Evolutionary conservation across 2,329 filamentous ascomycete genomes (phyloP).

Genomic region (Aureobasidium melanogenum): DNA sequence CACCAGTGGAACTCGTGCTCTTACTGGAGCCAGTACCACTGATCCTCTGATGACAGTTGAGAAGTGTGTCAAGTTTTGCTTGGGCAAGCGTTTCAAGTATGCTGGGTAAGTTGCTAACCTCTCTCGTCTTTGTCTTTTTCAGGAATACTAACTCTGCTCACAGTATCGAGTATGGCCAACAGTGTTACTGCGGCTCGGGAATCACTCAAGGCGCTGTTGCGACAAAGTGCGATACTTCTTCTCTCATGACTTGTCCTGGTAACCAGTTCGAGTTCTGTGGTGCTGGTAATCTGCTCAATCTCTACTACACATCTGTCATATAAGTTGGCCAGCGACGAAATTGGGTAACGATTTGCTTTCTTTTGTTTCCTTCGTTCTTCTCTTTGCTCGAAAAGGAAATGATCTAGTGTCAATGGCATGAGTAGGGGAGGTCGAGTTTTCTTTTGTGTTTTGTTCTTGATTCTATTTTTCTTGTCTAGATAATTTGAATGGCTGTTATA

Average conservation of each 20-base stretch:
- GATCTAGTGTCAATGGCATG: neutral
- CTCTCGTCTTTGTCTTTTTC: neutral
- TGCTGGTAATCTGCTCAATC: slow-evolving; percentile 21
- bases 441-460: neutral
- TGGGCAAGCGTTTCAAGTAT: slow-evolving; percentile 21
- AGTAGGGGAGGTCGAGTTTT: neutral
- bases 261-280: slow-evolving; percentile 24
- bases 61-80: slow-evolving; percentile 21
- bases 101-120: slow-evolving; percentile 19
- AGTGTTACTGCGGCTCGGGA: slow-evolving; percentile 23
- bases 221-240: slow-evolving; percentile 15
- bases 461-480: too few species aligned
- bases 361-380: neutral
- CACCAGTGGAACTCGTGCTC: neutral
- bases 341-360: neutral
- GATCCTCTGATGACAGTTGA: slow-evolving; percentile 8
- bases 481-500: too few species aligned
- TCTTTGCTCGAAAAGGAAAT: neutral
- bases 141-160: neutral
- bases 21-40: neutral
- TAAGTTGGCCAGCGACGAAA: slow-evolving; percentile 18
- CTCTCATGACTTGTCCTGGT: slow-evolving; percentile 22
- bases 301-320: slow-evolving; percentile 23
- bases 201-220: slow-evolving; percentile 16
- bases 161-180: slow-evolving; percentile 16